Evolutionary conservation across 352 stramenopile genomes (phyloP), one percentile per base, ranked within the genome.

Genomic region (Pythium inflatum): DNA sequence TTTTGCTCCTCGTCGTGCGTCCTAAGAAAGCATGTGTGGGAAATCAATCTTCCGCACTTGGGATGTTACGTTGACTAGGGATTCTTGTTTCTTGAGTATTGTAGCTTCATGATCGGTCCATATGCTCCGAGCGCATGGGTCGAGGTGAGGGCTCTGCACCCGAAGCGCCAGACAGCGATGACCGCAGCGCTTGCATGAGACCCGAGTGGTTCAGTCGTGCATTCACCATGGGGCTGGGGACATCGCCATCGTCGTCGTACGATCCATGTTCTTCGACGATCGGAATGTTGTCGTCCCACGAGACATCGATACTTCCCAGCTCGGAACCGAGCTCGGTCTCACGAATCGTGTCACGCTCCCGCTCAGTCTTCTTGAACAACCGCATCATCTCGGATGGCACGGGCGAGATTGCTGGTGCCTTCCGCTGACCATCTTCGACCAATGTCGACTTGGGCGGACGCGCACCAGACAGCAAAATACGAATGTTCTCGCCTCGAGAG

Each of bases 311-410:
- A 30, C 88, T 64, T 16, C 88, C 83, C 11, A 89, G 77, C 53
- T 95, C 88, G 9, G 88, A 66, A 28, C 88, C 84, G 12, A 88
- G 76, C 65, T 95, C 88, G 11, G 88, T 95, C 66, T 95, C 86
- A 48, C 88, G 86, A 68, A 95, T 95, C 33, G 86, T 93, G 50
- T 93, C 83, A 49, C 90, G 85, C 40, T 83, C 78, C 24, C 81
- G 78, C 63, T 94, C 85, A 22, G 81, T 80, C 22, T 79, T 83
- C 38, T 87, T 79, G 33, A 71, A 80, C 24, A 94, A 70, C n/a
- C 81, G 80, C 34, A 91, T 62, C 57, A 92, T 74, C 43, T 92
- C 83, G 8, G 62, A 45, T 13, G 84, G 84, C 25, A 92, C 84
- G 13, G 76, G 68, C 5, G 74, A 62, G n/a, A 91, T 77, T 20